Percentiles rank a stretch among this genome's conserved stretches.
Evolutionary conservation across 2,329 filamentous ascomycete species (phyloP).

Genomic region (Fusarium caatingaense): DNA sequence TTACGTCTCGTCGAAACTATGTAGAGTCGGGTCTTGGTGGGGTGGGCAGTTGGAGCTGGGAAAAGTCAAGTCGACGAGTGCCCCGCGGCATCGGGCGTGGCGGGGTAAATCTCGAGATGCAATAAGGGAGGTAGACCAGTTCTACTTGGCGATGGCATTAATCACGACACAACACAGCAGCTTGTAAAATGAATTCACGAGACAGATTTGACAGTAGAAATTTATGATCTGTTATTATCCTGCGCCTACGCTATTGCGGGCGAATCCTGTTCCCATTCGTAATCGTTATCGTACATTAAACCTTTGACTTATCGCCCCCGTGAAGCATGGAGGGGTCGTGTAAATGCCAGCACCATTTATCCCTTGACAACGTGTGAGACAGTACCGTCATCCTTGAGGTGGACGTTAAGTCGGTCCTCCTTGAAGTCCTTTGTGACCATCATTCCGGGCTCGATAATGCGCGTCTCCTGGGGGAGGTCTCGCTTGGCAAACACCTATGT

Average conservation of each 20-base stretch:
- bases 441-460: constrained; percentile 66
- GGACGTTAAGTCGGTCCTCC: constrained; percentile 67
- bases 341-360: constrained; percentile 45
- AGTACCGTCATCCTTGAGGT: constrained; percentile 69
- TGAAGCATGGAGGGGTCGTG: constrained; percentile 6
- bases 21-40: constrained; percentile 36
- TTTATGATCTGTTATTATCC: constrained; percentile 25
- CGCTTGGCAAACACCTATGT: constrained; percentile 68
- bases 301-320: not conserved
- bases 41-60: constrained; percentile 34
- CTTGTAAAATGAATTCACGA: not conserved
- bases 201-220: not conserved
- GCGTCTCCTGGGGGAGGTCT: constrained; percentile 67
- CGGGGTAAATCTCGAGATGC: constrained; percentile 48
- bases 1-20: constrained; percentile 1
- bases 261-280: not conserved
- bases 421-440: constrained; percentile 70
- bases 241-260: constrained; percentile 3
- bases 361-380: constrained; percentile 70
- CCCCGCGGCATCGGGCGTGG: constrained; percentile 44
- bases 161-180: not conserved
- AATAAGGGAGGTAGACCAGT: constrained; percentile 37
- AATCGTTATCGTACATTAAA: constrained; percentile 29
- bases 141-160: not conserved
- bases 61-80: constrained; percentile 44